These are phyloP conservation scores for Pseudoneurospora amorphoporcata DNA, from an alignment of 495 filamentous ascomycete species.

Conservation along the genomic window DNA sequence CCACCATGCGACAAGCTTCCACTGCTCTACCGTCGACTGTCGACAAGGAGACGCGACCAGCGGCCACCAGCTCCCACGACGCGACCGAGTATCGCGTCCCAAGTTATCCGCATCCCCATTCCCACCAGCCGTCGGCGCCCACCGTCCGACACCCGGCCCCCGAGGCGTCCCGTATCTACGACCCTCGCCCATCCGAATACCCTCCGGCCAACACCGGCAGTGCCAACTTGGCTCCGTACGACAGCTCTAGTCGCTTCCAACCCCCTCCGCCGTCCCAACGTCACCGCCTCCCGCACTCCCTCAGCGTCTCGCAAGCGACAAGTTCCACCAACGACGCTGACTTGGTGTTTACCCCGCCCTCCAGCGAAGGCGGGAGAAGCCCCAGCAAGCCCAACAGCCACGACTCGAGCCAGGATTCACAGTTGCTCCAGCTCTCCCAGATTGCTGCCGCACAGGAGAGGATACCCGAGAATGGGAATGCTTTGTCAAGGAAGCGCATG, in stretches of 20 bases:
- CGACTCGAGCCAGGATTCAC: slow-evolving; percentile 36
- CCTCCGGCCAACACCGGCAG: neutral
- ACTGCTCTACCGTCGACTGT: neutral
- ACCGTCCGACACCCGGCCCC: slow-evolving; percentile 10
- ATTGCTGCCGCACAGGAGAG: slow-evolving; percentile 41
- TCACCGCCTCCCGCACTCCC: slow-evolving; percentile 21
- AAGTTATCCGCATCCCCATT: neutral
- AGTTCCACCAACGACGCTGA: slow-evolving; percentile 32
- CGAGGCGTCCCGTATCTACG: neutral
- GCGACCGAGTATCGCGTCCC: neutral
- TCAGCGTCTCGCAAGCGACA: slow-evolving; percentile 34
- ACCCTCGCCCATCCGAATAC: slow-evolving; percentile 4
- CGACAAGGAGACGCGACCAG: neutral
- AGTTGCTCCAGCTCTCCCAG: slow-evolving; percentile 43
- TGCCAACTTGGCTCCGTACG: neutral
- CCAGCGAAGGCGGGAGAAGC: slow-evolving; percentile 33
- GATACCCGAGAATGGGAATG: slow-evolving; percentile 25
- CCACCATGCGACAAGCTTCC: neutral
- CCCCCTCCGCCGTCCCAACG: slow-evolving; percentile 6
- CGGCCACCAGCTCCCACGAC: neutral
- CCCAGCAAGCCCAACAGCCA: slow-evolving; percentile 23
- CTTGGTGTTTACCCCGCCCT: slow-evolving; percentile 36
- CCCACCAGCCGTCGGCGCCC: slow-evolving; percentile 10
- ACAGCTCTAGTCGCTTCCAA: neutral
- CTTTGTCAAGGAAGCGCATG: slow-evolving; percentile 46